Evolutionary conservation across 257 asterid species (phyloP).

Genomic region (Solanum tarijense): DNA sequence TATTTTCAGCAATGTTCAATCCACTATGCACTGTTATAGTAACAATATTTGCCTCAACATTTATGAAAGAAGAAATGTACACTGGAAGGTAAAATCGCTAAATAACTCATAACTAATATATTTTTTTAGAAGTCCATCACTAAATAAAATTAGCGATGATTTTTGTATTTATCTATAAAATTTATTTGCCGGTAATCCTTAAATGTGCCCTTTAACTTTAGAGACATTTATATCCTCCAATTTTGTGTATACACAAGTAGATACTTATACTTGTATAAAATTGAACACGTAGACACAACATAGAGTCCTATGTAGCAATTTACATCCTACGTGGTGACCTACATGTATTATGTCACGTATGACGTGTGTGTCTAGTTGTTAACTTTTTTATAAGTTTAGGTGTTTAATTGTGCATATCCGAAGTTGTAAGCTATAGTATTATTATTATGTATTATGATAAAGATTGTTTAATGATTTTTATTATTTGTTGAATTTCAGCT

Average conservation of each 20-base stretch:
- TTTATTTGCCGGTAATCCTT: neutral
- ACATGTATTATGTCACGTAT: neutral
- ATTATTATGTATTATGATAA: neutral
- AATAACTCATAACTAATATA: neutral
- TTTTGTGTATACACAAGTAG: neutral
- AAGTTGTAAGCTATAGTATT: no score
- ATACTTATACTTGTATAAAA: neutral
- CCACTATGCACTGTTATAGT: slow-evolving; percentile 49
- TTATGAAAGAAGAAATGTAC: slow-evolving; percentile 55
- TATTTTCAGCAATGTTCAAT: slow-evolving; percentile 62
- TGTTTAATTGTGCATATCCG: neutral
- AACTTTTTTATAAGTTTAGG: neutral
- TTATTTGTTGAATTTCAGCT: slow-evolving; percentile 14
- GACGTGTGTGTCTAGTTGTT: neutral
- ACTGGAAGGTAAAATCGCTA: slow-evolving; percentile 45
- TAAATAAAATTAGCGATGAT: neutral
- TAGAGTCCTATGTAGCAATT: no score
- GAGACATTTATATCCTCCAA: neutral
- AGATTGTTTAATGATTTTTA: neutral
- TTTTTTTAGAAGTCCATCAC: fast-evolving
- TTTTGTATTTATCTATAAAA: neutral
- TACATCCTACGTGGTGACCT: neutral
- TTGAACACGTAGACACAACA: fast-evolving
- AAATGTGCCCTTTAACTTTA: neutral
- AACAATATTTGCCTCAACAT: slow-evolving; percentile 34